Evolutionary conservation across 495 filamentous ascomycete species (phyloP).

Genomic region (Aspergillus homomorphus): DNA sequence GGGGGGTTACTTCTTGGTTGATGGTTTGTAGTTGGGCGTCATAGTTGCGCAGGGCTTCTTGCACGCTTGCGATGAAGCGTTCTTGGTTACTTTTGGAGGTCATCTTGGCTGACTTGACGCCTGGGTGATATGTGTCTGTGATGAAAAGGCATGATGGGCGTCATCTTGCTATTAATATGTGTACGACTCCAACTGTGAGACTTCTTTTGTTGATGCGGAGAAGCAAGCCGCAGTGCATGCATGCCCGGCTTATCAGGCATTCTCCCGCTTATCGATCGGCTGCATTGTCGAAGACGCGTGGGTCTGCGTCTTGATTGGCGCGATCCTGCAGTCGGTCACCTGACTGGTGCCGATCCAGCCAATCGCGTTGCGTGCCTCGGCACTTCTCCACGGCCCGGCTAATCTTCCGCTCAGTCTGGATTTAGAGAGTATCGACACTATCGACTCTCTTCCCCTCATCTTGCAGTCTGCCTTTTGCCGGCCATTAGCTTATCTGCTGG

Average conservation of each 20-base stretch:
- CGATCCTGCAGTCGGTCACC: not conserved
- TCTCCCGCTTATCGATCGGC: not conserved
- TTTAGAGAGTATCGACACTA: not conserved
- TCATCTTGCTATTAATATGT: conserved; percentile 3
- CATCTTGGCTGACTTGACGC: conserved; percentile 18
- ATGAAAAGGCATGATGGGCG: not conserved
- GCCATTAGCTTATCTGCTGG: not conserved
- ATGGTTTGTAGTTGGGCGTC: conserved; percentile 40
- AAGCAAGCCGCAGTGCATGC: not conserved
- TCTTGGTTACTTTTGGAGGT: conserved; percentile 25
- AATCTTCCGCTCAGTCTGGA: not conserved
- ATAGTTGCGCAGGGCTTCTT: conserved; percentile 28
- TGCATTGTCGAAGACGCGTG: conserved; percentile 10
- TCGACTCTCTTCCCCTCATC: not conserved
- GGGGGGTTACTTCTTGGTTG: conserved; percentile 40
- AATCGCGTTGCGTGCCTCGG: conserved; percentile 23
- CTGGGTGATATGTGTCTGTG: not conserved
- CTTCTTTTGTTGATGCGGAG: not conserved
- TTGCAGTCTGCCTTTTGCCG: not conserved
- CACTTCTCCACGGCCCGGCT: not conserved
- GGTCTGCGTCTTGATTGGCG: conserved; percentile 13
- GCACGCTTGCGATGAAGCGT: conserved; percentile 29
- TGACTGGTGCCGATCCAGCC: conserved; percentile 27
- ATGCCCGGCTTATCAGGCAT: not conserved
- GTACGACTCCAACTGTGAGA: not conserved